Percentiles rank a stretch among this genome's conserved stretches.
phyloP scores from a whole-genome alignment of 108 stramenopile species.

The Skeletonema tropicum region DNA sequence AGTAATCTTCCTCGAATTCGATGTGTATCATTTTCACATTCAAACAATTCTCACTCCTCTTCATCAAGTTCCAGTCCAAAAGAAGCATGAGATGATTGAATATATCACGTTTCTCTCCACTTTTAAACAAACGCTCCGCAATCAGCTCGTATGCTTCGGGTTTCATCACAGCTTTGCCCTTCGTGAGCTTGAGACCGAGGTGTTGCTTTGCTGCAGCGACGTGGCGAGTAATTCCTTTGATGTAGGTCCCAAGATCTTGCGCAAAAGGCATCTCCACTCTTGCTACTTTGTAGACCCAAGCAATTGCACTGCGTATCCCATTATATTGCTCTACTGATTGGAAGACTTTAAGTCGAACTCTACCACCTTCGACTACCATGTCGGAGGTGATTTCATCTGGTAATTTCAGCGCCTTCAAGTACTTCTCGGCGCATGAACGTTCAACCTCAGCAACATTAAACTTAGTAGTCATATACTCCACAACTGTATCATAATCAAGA shows the following conservation, averaged over 20 bases:
- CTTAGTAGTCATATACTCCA: neutral
- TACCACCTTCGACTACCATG: neutral
- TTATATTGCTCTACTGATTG: neutral
- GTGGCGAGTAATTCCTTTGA: too few relatives aligned
- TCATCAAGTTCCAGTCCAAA: neutral
- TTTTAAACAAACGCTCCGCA: too few relatives aligned
- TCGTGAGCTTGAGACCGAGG: too few relatives aligned
- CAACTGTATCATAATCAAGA: neutral
- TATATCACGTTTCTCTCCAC: too few relatives aligned
- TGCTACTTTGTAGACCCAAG: neutral
- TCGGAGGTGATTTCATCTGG: neutral
- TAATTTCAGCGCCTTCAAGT: neutral
- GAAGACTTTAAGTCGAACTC: neutral
- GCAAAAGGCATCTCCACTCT: neutral
- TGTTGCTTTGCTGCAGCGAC: too few relatives aligned
- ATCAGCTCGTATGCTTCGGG: too few relatives aligned
- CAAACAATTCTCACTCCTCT: conserved; percentile 1
- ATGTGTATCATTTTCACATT: conserved; percentile 5
- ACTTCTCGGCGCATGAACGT: neutral
- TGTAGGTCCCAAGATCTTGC: too few relatives aligned
- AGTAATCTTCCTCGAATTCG: neutral
- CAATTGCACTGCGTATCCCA: neutral
- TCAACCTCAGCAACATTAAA: neutral
- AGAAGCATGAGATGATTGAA: too few relatives aligned
- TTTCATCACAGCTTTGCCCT: too few relatives aligned